Evolutionary conservation across 805 yeast species (phyloP), one percentile per base, ranked within the genome.

Genomic region (Helenozyma rhizophorensis): DNA sequence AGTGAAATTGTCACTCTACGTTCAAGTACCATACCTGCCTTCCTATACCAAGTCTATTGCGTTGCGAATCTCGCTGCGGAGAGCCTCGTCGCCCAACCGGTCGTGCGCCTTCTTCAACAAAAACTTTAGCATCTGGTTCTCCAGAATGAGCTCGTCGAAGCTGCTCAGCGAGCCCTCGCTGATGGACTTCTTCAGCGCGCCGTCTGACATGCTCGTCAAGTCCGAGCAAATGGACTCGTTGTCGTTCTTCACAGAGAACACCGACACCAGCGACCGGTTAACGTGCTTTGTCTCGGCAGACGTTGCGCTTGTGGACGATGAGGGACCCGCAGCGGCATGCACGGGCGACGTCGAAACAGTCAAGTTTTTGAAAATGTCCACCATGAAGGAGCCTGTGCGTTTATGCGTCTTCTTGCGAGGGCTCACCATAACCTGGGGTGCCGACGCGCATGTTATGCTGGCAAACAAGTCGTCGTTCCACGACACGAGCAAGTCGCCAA

Each of bases 391-490:
- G 21, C 44, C 38, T 11, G 41, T 34, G 25, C 49, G 31, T 27
- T 32, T 37, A 26, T 41, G 36, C 7, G 39, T 17, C 15, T 34
- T 30, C 7, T 32, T 17, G 9, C 6, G 26, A 21, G 25, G 33
- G 29, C 17, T 25, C 32, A 23, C 31, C 9, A 12, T 13, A n/a
- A n/a, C n/a, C n/a, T n/a, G n/a, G n/a, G n/a, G n/a, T n/a, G n/a
- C n/a, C n/a, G n/a, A n/a, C 6, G 27, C 32, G 16, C 9, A 11
- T 14, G 18, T 15, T 16, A 15, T 28, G 17, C 25, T 34, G 19
- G 38, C 19, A 34, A 62, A 63, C 23, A 62, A 42, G 9, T 46
- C 24, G 21, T 56, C 64, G 32, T 65, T 65, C 59, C 66, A 63
- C 5, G 55, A 49, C 21, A 63, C 42, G 27, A 64, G 50, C 26